Evolutionary conservation across 1,284 basidiomycete genomes (phyloP).

Genomic region (Malassezia cuniculi): DNA sequence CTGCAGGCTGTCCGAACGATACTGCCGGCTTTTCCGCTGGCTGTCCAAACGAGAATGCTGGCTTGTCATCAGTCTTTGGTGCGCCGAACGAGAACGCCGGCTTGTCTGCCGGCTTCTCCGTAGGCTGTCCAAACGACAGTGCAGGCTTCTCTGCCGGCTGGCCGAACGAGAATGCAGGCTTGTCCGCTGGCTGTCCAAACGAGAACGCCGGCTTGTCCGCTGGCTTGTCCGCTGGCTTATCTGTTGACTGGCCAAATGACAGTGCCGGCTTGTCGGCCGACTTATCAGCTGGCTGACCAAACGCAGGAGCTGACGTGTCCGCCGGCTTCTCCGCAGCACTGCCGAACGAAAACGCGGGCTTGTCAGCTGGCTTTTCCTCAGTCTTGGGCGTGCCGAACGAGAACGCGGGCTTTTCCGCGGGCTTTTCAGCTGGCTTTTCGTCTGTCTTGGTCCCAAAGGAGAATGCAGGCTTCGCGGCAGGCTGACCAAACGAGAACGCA

Average conservation of each 20-base stretch:
- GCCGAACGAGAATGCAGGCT: slow-evolving; percentile 7
- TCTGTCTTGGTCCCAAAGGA: no score
- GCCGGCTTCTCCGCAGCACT: slow-evolving; percentile 2
- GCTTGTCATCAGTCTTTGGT: slow-evolving; percentile 1
- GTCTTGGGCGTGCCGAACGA: slow-evolving; percentile 16
- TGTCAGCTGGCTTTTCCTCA: not conserved
- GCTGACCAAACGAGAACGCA: no score
- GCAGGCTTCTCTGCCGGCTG: slow-evolving; percentile 1
- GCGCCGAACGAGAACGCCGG: slow-evolving; percentile 1
- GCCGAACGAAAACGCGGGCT: slow-evolving; percentile 1
- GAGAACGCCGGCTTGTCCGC: not conserved
- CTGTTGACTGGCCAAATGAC: slow-evolving; percentile 4
- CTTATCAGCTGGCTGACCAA: slow-evolving; percentile 7
- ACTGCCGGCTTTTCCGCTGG: not conserved
- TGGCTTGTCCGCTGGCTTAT: not conserved
- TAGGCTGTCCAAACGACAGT: slow-evolving; percentile 7
- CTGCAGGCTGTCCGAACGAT: slow-evolving; percentile 2
- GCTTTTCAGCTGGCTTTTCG: slow-evolving; percentile 3
- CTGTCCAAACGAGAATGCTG: slow-evolving; percentile 11
- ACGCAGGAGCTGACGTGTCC: slow-evolving; percentile 4
- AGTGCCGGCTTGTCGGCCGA: slow-evolving; percentile 5
- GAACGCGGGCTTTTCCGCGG: slow-evolving; percentile 9
- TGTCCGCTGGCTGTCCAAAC: not conserved
- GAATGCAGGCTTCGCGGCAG: no score
- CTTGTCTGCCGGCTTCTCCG: not conserved